A percentile compares a stretch with the other conserved stretches of the same genome.
Conservation (phyloP, 2,329 filamentous ascomycete genomes). For the Aspergillus japonicus region DNA sequence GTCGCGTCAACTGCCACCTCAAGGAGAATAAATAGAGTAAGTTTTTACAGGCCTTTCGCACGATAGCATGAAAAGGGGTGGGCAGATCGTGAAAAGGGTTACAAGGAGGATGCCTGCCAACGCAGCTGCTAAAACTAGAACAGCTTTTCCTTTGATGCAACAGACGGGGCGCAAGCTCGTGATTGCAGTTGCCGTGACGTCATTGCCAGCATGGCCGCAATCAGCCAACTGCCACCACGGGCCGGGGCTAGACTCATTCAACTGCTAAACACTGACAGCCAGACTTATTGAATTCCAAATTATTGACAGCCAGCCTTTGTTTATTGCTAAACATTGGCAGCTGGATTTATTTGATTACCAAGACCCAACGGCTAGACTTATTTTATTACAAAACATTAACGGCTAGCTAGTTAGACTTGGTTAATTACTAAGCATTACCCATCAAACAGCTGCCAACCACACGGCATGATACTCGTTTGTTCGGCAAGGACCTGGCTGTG, state of each 20-base stretch:
- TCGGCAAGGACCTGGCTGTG: too few species aligned
- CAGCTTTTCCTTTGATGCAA: background rate
- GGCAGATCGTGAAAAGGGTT: background rate
- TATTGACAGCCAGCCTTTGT: too few species aligned
- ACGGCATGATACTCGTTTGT: too few species aligned
- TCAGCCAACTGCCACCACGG: background rate
- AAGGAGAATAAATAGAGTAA: background rate
- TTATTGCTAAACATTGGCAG: too few species aligned
- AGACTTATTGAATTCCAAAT: too few species aligned
- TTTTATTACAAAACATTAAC: too few species aligned
- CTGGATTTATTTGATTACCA: too few species aligned
- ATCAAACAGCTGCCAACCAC: too few species aligned
- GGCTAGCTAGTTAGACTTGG: too few species aligned
- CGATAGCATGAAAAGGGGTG: background rate
- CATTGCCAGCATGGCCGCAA: background rate
- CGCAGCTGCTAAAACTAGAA: background rate
- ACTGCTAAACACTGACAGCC: background rate
- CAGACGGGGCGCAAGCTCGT: background rate
- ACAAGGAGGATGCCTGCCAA: background rate
- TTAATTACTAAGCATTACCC: too few species aligned
- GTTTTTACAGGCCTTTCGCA: background rate
- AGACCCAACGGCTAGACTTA: too few species aligned
- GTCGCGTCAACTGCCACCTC: background rate
- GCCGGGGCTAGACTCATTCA: background rate
- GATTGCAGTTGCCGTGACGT: background rate